A percentile compares a stretch with the other conserved stretches of the same genome.
These are phyloP conservation scores for Periconia macrospinosa DNA, from an alignment of 2,329 filamentous ascomycete genomes.

Conservation along the genomic window DNA sequence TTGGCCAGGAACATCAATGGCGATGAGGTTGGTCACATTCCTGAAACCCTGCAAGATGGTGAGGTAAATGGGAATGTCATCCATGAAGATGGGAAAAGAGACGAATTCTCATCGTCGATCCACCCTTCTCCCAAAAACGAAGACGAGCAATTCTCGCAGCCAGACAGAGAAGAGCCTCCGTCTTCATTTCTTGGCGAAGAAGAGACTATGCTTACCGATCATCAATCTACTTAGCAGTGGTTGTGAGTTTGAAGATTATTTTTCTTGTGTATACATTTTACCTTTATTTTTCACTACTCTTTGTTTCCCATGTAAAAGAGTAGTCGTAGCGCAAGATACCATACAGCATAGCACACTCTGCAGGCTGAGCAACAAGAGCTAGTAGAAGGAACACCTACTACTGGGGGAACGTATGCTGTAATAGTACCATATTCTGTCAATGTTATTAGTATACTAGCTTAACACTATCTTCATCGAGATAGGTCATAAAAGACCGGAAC, in stretches of 20 bases:
- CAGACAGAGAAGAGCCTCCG: neutral
- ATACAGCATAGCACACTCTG: neutral
- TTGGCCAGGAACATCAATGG: neutral
- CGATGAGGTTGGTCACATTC: neutral
- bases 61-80: too few species aligned
- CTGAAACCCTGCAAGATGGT: too few species aligned
- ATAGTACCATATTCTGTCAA: too few species aligned
- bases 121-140: neutral
- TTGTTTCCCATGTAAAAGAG: neutral
- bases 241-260: neutral
- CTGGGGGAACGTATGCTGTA: too few species aligned
- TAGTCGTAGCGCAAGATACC: neutral
- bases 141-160: neutral
- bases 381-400: neutral
- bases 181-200: neutral
- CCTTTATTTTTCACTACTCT: neutral
- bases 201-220: neutral
- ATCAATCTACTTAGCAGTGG: neutral
- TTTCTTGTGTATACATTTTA: neutral
- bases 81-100: neutral
- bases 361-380: neutral
- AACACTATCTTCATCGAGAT: too few species aligned
- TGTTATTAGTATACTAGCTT: too few species aligned
- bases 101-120: neutral
- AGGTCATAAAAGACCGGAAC: too few species aligned